phyloP scores from a whole-genome alignment of 1,284 basidiomycete genomes.

The Heterobasidion occidentale region DNA sequence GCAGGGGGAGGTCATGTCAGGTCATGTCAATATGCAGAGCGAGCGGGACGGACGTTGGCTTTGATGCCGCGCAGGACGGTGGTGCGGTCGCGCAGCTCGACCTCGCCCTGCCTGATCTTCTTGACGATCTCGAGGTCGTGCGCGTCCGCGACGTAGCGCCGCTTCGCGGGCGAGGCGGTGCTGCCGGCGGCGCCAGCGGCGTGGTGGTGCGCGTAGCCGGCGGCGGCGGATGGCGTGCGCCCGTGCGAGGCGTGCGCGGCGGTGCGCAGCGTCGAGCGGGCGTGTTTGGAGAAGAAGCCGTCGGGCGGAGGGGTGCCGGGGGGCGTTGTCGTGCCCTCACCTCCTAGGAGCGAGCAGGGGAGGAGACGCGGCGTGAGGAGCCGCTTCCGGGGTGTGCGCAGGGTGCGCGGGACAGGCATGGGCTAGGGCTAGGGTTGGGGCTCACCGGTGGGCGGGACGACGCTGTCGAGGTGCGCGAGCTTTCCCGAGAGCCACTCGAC shows the following conservation, averaged over 20 bases:
- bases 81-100: constrained; percentile 69
- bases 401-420: no score
- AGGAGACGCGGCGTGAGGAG: no score
- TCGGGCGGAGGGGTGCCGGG: constrained; percentile 51
- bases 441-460: constrained; percentile 48
- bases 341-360: no score
- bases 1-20: no score
- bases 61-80: constrained; percentile 73
- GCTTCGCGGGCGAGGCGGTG: constrained; percentile 49
- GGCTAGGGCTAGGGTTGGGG: no score
- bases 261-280: no score
- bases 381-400: no score
- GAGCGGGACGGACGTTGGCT: constrained; percentile 48
- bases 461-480: constrained; percentile 43
- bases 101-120: constrained; percentile 64
- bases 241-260: constrained; percentile 7
- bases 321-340: constrained; percentile 35
- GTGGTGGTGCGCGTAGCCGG: constrained; percentile 22
- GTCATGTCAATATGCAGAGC: neutral
- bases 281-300: constrained; percentile 2
- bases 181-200: constrained; percentile 26
- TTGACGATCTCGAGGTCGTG: constrained; percentile 81
- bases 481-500: constrained; percentile 80
- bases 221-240: constrained; percentile 25
- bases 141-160: constrained; percentile 72